Conservation (phyloP, 208 protist genomes). For the Naegleria lovaniensis region DNA sequence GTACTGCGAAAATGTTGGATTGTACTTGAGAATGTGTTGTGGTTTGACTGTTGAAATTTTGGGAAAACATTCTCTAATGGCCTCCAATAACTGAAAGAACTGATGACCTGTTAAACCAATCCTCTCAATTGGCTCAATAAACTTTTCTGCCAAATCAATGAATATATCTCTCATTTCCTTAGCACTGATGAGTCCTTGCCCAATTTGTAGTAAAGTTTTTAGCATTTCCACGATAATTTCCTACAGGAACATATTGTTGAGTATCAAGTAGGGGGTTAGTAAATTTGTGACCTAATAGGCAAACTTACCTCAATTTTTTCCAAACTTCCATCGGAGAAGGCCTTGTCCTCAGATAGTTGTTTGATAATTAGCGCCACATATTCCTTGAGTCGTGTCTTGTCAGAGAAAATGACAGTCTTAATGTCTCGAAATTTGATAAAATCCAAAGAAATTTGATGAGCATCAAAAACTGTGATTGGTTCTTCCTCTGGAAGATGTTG, state of each 20-base stretch:
- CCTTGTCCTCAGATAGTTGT: neutral
- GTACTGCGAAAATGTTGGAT: neutral
- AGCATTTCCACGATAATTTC: neutral
- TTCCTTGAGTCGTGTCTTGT: neutral
- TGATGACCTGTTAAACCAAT: neutral
- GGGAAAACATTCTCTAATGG: neutral
- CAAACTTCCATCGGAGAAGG: neutral
- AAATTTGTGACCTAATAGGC: neutral
- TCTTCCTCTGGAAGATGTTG: neutral
- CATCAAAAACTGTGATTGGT: neutral
- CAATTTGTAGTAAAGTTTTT: neutral
- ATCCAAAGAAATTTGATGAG: neutral
- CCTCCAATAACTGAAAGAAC: neutral
- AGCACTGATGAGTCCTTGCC: neutral
- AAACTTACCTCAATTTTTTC: constrained; percentile 4
- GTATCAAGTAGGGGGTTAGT: neutral
- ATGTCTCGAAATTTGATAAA: constrained; percentile 5
- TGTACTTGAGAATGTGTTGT: neutral
- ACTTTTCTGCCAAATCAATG: constrained; percentile 16
- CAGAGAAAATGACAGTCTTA: neutral
- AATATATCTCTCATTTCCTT: constrained; percentile 16
- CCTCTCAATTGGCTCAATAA: neutral
- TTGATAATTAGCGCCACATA: neutral
- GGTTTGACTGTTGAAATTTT: neutral
- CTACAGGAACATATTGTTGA: neutral